These are phyloP conservation scores for Termitomyces sp. DNA, from an alignment of 768 basidiomycete genomes.

Conservation along the genomic window DNA sequence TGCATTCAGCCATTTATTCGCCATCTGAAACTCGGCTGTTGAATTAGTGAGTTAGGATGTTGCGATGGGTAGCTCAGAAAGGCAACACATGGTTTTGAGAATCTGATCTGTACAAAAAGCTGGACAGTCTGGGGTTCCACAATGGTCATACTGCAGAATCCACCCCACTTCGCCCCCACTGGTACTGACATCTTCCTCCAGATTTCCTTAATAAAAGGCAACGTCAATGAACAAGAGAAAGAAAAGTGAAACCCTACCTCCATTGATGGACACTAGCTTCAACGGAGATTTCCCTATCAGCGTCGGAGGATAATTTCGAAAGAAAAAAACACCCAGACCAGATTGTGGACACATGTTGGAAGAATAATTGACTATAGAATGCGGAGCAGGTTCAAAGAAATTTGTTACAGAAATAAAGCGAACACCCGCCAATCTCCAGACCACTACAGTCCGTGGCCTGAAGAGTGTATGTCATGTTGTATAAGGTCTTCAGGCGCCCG, in stretches of 20 bases:
- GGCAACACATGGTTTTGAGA: neutral
- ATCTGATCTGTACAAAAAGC: slow-evolving; percentile 17
- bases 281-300: slow-evolving; percentile 39
- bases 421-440: slow-evolving; percentile 26
- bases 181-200: slow-evolving; percentile 15
- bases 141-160: slow-evolving; percentile 42
- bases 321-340: slow-evolving; percentile 41
- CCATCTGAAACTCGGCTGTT: slow-evolving; percentile 19
- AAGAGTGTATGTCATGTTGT: slow-evolving; percentile 30
- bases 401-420: neutral
- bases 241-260: slow-evolving; percentile 25
- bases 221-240: neutral
- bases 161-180: slow-evolving; percentile 38
- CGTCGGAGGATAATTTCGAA: slow-evolving; percentile 32
- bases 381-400: neutral
- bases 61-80: neutral
- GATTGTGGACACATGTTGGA: slow-evolving; percentile 36
- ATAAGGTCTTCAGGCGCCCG: slow-evolving; percentile 30
- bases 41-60: neutral
- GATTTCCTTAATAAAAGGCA: slow-evolving; percentile 6
- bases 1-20: slow-evolving; percentile 34
- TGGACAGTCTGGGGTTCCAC: slow-evolving; percentile 25
- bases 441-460: slow-evolving; percentile 22
- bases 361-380: slow-evolving; percentile 35
- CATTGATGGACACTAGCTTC: slow-evolving; percentile 39